Conservation (phyloP, 192 early-diverging fungal genomes). For the Polychytrium aggregatum region DNA sequence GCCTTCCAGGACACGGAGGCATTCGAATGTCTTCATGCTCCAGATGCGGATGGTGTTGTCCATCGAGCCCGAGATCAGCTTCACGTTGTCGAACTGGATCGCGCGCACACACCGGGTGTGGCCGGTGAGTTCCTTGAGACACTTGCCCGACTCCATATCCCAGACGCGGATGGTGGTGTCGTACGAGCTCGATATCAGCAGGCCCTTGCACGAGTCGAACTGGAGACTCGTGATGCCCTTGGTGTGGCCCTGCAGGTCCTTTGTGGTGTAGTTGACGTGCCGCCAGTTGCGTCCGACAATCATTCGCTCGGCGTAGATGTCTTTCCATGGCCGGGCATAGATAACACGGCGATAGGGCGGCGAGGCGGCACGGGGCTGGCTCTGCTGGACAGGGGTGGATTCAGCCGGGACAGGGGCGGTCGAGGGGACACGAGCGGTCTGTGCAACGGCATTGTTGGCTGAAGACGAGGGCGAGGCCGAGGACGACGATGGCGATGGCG, state of each 20-base stretch:
- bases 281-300: conserved; percentile 93
- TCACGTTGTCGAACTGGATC: conserved; percentile 88
- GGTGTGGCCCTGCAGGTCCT: conserved; percentile 62
- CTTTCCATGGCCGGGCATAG: conserved; percentile 79
- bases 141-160: conserved; percentile 76
- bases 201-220: conserved; percentile 58
- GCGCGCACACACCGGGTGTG: conserved; percentile 78
- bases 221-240: conserved; percentile 88
- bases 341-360: not conserved
- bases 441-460: too few relatives aligned
- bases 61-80: conserved; percentile 86
- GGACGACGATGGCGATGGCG: too few relatives aligned
- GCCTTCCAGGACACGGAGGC: conserved; percentile 68
- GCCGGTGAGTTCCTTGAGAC: conserved; percentile 66
- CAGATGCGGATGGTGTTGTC: conserved; percentile 88
- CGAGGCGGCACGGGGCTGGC: not conserved
- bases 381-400: not conserved
- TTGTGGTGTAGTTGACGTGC: conserved; percentile 56
- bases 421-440: too few relatives aligned
- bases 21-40: conserved; percentile 78
- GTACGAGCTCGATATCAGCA: conserved; percentile 76
- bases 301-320: conserved; percentile 85
- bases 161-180: conserved; percentile 80
- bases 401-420: not conserved
- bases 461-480: not conserved